Evolutionary conservation across 2,329 filamentous ascomycete genomes (phyloP).

Genomic region (Ophiostoma piceae): DNA sequence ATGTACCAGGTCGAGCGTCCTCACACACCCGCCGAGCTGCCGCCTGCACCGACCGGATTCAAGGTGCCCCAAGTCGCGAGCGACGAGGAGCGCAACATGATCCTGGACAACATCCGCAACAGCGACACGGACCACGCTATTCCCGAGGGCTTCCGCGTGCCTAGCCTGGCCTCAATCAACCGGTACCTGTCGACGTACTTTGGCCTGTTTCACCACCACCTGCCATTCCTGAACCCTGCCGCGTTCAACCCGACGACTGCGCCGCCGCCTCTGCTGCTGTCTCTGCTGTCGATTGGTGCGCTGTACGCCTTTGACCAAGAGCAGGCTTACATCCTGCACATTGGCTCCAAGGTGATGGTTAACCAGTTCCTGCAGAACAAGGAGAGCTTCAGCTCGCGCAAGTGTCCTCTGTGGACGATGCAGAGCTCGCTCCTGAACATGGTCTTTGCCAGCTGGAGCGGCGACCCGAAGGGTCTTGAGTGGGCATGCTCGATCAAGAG

Average conservation of each 20-base stretch:
- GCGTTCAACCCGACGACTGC: constrained; percentile 79
- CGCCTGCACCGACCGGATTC: constrained; percentile 61
- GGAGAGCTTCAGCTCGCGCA: constrained; percentile 96
- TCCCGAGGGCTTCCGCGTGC: constrained; percentile 83
- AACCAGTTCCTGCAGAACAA: constrained; percentile 97
- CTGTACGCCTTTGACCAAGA: constrained; percentile 97
- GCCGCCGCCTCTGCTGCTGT: constrained; percentile 77
- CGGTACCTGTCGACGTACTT: constrained; percentile 95
- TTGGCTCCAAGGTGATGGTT: constrained; percentile 93
- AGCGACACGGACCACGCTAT: constrained; percentile 77
- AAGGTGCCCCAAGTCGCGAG: constrained; percentile 73
- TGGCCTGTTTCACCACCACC: constrained; percentile 90
- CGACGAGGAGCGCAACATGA: constrained; percentile 78
- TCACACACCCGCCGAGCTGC: constrained; percentile 63
- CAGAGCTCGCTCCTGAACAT: constrained; percentile 95
- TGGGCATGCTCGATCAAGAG: constrained; percentile 99
- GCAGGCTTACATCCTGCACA: constrained; percentile 93
- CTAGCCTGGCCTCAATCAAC: constrained; percentile 74
- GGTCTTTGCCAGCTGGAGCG: constrained; percentile 99
- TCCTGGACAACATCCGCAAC: constrained; percentile 78
- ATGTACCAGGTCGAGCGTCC: constrained; percentile 65
- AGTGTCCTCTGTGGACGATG: constrained; percentile 97
- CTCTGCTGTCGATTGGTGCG: constrained; percentile 89
- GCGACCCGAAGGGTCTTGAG: constrained; percentile 91
- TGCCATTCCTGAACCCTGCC: constrained; percentile 89